Conservation (phyloP, 1,139 yeast species). For the Suhomyces bribrorum region DNA sequence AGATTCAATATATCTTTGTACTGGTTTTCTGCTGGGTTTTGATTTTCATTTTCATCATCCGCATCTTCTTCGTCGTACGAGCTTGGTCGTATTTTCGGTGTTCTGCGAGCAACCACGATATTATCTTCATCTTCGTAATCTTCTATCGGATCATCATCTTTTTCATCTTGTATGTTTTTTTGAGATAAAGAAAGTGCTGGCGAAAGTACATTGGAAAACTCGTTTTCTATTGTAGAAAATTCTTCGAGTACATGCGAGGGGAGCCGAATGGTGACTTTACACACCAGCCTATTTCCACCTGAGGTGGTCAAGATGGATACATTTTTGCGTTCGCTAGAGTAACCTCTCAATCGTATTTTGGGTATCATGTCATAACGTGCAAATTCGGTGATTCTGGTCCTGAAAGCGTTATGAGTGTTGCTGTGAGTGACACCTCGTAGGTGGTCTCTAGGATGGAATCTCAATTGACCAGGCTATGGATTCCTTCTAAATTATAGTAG, state of each 20-base stretch:
- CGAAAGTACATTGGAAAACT: not conserved
- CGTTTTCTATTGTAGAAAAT: not conserved
- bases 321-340: slow-evolving; percentile 3
- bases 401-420: too few relatives aligned
- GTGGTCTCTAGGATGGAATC: too few relatives aligned
- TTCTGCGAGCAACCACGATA: not conserved
- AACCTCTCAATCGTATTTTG: slow-evolving; percentile 16
- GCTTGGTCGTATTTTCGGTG: slow-evolving; percentile 4
- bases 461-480: too few relatives aligned
- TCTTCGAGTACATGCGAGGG: slow-evolving; percentile 9
- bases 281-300: slow-evolving; percentile 4
- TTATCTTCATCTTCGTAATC: slow-evolving; percentile 4
- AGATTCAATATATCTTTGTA: slow-evolving; percentile 6
- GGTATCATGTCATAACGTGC: slow-evolving; percentile 15
- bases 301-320: slow-evolving; percentile 3
- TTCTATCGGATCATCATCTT: too few relatives aligned
- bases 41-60: slow-evolving; percentile 8
- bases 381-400: too few relatives aligned
- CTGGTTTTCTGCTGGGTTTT: not conserved
- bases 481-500: too few relatives aligned
- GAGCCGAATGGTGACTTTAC: slow-evolving; percentile 12
- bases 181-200: not conserved
- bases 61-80: slow-evolving; percentile 5
- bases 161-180: not conserved
- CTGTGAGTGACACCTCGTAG: too few relatives aligned